Evolutionary conservation across 805 yeast genomes (phyloP).

Genomic region (Kodamaea jinghongensis): DNA sequence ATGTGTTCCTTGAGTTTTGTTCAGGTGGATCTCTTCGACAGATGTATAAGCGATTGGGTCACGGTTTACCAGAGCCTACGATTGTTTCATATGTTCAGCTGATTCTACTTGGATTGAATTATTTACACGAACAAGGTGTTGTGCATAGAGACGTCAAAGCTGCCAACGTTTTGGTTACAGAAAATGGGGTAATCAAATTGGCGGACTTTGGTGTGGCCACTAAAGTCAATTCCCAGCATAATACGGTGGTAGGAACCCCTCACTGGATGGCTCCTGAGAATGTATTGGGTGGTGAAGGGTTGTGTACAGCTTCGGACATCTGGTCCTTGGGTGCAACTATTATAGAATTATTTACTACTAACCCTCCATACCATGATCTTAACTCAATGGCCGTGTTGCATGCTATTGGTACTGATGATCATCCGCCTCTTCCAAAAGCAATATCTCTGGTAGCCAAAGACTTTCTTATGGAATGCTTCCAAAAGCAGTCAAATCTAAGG

Average conservation of each 20-base stretch:
- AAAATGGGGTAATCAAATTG: slow-evolving; percentile 66
- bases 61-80: slow-evolving; percentile 54
- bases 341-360: slow-evolving; percentile 78
- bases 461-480: slow-evolving; percentile 66
- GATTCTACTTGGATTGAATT: slow-evolving; percentile 58
- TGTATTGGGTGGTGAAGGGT: slow-evolving; percentile 73
- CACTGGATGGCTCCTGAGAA: slow-evolving; percentile 99
- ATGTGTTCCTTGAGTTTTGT: slow-evolving; percentile 60
- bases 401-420: slow-evolving; percentile 75
- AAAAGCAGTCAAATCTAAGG: slow-evolving; percentile 62
- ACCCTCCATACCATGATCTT: slow-evolving; percentile 81
- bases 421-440: slow-evolving; percentile 63
- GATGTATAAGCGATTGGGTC: slow-evolving; percentile 45
- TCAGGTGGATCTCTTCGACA: slow-evolving; percentile 65
- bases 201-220: slow-evolving; percentile 98
- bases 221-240: slow-evolving; percentile 36
- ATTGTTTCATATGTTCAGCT: slow-evolving; percentile 50
- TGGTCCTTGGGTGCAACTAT: slow-evolving; percentile 97
- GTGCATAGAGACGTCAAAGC: slow-evolving; percentile 91
- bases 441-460: slow-evolving; percentile 47
- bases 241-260: slow-evolving; percentile 76
- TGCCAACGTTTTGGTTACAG: slow-evolving; percentile 77
- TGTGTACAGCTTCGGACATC: slow-evolving; percentile 84
- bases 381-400: slow-evolving; percentile 78
- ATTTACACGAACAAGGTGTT: slow-evolving; percentile 68